Conservation (phyloP, 2,329 filamentous ascomycete genomes). For the Magnaporthiopsis poae region DNA sequence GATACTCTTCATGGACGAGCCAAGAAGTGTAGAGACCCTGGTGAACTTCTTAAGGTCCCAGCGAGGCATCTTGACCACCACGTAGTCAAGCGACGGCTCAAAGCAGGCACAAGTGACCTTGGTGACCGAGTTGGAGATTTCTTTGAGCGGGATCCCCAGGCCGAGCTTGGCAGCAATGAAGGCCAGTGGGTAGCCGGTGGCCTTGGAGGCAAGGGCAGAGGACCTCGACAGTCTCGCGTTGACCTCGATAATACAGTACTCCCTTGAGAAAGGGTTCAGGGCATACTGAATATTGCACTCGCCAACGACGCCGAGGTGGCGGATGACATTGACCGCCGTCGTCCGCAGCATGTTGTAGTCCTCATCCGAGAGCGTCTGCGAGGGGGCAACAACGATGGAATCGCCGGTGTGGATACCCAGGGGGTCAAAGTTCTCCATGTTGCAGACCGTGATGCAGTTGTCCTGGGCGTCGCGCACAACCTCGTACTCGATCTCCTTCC, state of each 20-base stretch:
- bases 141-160: constrained; percentile 86
- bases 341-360: constrained; percentile 99
- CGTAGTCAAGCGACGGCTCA: constrained; percentile 94
- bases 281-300: constrained; percentile 99
- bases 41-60: constrained; percentile 99
- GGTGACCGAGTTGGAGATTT: constrained; percentile 92
- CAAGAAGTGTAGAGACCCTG: constrained; percentile 86
- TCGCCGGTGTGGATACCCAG: constrained; percentile 96
- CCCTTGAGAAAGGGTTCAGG: constrained; percentile 87
- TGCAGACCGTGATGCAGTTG: constrained; percentile 99
- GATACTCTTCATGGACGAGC: constrained; percentile 98
- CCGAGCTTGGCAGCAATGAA: constrained; percentile 97
- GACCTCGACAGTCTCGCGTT: constrained; percentile 97
- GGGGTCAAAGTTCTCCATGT: constrained; percentile 98
- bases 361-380: constrained; percentile 93
- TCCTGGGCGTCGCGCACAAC: constrained; percentile 93
- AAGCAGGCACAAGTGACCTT: constrained; percentile 95
- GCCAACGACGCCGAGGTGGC: constrained; percentile 90
- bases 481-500: constrained; percentile 99
- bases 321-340: constrained; percentile 94
- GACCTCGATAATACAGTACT: constrained; percentile 98
- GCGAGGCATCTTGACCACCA: constrained; percentile 95
- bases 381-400: constrained; percentile 94
- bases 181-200: constrained; percentile 90
- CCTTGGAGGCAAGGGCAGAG: constrained; percentile 92